A percentile compares a stretch with the other conserved stretches of the same genome.
phyloP scores from a whole-genome alignment of 2,329 filamentous ascomycete species.

The Spiromastix sp. region DNA sequence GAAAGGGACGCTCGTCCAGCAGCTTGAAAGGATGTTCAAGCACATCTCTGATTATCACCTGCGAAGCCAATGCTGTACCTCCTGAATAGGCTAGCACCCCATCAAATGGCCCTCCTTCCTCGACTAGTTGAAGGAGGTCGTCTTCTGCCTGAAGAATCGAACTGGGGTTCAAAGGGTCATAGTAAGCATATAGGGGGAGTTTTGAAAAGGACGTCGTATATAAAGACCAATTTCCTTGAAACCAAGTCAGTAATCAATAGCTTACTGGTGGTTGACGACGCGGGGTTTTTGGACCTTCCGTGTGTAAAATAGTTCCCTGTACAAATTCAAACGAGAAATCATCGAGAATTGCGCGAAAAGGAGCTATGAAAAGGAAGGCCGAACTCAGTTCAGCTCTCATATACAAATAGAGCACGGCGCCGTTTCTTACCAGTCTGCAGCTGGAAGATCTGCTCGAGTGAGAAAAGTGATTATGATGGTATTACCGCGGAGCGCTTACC shows the following conservation, averaged over 20 bases:
- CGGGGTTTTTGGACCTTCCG: constrained; percentile 9
- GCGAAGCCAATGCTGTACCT: constrained; percentile 7
- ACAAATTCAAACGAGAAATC: constrained; percentile 15
- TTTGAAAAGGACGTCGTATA: too few relatives aligned
- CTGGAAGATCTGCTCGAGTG: constrained; percentile 3
- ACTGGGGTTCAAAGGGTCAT: constrained; percentile 4
- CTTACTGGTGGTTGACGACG: too few relatives aligned
- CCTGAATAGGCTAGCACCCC: constrained; percentile 10
- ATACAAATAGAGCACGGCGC: too few relatives aligned
- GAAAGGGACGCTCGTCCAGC: neutral
- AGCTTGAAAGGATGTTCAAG: neutral
- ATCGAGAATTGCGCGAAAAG: constrained; percentile 15
- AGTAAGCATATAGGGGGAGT: constrained; percentile 8
- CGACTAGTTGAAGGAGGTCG: neutral
- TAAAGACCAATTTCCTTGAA: neutral
- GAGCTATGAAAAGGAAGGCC: too few relatives aligned
- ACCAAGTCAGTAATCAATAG: too few relatives aligned
- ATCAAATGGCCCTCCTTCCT: constrained; percentile 8
- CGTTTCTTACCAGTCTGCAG: neutral
- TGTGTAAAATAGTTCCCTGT: constrained; percentile 11
- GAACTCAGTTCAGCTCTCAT: too few relatives aligned
- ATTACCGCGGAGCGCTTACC: too few relatives aligned
- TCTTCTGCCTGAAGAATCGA: constrained; percentile 3
- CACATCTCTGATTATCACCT: too few relatives aligned
- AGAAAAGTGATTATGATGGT: too few relatives aligned